Evolutionary conservation across 345 rosid genomes (phyloP), one percentile per base, ranked within the genome.

Genomic region (Diplotaxis tenuifolia): DNA sequence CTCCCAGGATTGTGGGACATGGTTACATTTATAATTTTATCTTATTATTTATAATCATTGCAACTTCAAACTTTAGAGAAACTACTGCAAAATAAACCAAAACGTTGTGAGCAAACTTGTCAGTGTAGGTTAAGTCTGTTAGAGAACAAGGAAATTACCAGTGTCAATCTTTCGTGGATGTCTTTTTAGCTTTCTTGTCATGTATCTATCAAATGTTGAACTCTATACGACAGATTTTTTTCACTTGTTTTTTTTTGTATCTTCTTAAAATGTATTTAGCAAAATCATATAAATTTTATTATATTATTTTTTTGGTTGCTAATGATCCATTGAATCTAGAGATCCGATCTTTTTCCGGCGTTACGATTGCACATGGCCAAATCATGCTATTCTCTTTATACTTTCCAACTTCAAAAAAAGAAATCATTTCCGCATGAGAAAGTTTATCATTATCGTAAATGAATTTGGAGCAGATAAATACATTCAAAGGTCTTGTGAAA

Each of bases 301-400:
- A 11, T 54, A 3, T 16, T 56, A 4, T 10, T 56, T 28, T n/a
- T 59, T 75, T 61, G 63, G 64, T 68, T 75, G 57, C 27, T 68
- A 28, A 52, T 38, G 74, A 68, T 75, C 36, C 64, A 61, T 62
- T 47, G 74, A 75, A 75, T 75, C 74, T 68, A 62, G 49, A 68
- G 64, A 75, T 75, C 68, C 74, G 52, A 75, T 68, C 58, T 75
- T 62, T 60, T 58, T 34, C 58, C 57, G 61, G 79, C 74, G 47
- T 36, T 61, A 67, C 23, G 68, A 45, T 36, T 60, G 74, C 65
- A 40, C 65, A 52, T 67, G 73, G 68, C 68, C 73, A 67, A 21
- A 60, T 75, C 62, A 60, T 61, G 7, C 50, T 50, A 50, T 75
- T 75, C 68, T 68, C 62, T 67, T 23, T 60, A 25, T 18, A 36